phyloP scores from a whole-genome alignment of 495 filamentous ascomycete species.

The Aspergillus heteromorphus region DNA sequence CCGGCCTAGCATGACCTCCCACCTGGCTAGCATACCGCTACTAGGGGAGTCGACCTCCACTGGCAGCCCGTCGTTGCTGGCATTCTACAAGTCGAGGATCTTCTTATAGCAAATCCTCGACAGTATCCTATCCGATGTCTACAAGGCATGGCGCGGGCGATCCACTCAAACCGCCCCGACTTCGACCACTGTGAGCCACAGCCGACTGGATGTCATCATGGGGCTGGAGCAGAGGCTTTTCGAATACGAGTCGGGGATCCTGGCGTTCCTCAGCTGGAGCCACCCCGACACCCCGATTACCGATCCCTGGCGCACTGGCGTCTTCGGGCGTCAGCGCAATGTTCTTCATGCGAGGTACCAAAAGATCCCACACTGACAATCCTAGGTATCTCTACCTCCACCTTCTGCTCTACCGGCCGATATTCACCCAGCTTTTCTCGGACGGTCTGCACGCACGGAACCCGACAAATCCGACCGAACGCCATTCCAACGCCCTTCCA shows the following conservation, averaged over 20 bases:
- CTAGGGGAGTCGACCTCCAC: constrained; percentile 13
- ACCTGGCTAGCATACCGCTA: constrained; percentile 27
- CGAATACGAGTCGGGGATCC: background rate
- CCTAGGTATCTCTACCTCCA: constrained; percentile 40
- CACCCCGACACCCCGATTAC: no score
- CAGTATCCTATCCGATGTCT: constrained; percentile 38
- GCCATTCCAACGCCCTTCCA: background rate
- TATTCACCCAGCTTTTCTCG: constrained; percentile 40
- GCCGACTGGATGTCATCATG: constrained; percentile 35
- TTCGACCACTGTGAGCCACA: background rate
- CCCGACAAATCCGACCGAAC: background rate
- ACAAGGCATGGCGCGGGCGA: constrained; percentile 32
- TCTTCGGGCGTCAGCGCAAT: constrained; percentile 33
- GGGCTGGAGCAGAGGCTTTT: constrained; percentile 31
- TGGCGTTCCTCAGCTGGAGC: no score
- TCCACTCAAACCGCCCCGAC: background rate
- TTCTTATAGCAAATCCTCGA: constrained; percentile 40
- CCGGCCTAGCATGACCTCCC: constrained; percentile 39
- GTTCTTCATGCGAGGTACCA: constrained; percentile 36
- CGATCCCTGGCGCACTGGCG: no score
- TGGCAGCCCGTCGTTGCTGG: constrained; percentile 14
- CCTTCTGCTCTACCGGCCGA: constrained; percentile 43
- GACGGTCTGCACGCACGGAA: constrained; percentile 3
- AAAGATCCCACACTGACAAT: background rate
- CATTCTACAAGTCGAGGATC: constrained; percentile 38